These are phyloP conservation scores for Gracilaria vermiculophylla DNA, from an alignment of 23 red algal species.

Conservation along the genomic window DNA sequence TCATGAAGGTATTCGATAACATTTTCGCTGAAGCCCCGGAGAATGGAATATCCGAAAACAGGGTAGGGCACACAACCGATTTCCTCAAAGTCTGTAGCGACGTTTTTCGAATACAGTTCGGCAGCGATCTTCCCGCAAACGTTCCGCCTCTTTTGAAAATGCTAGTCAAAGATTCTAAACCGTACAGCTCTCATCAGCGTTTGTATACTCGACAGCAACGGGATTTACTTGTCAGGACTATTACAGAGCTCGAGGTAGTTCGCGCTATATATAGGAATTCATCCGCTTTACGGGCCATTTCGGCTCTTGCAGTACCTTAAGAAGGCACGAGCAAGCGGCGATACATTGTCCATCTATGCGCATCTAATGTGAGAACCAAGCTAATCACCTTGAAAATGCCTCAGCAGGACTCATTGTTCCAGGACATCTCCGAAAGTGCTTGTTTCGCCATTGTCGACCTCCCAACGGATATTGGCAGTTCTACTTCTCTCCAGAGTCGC, in stretches of 20 bases:
- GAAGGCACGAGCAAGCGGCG: not conserved
- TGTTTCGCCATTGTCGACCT: slow-evolving; percentile 11
- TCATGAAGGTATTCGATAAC: not conserved
- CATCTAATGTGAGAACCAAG: not conserved
- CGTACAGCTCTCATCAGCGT: not conserved
- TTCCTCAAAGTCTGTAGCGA: not conserved
- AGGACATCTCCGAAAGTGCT: slow-evolving; percentile 2
- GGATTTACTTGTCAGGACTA: not conserved
- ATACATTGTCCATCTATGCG: slow-evolving; percentile 14
- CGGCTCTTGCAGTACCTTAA: slow-evolving; percentile 7
- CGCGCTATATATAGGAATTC: not conserved
- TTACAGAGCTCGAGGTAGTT: not conserved
- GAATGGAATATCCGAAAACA: not conserved
- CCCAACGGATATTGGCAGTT: slow-evolving; percentile 26
- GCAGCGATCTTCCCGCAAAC: not conserved
- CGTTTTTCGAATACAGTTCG: slow-evolving; percentile 19
- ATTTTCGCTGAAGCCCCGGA: not conserved
- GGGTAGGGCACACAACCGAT: not conserved
- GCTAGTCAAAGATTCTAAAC: not conserved
- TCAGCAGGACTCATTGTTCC: slow-evolving; percentile 1
- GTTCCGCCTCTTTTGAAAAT: not conserved
- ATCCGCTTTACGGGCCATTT: not conserved
- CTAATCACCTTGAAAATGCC: slow-evolving; percentile 5
- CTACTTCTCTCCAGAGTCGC: not conserved
- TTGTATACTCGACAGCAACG: not conserved